These are phyloP conservation scores for Phytopythium helicoides DNA, from an alignment of 352 stramenopile species.

Conservation along the genomic window DNA sequence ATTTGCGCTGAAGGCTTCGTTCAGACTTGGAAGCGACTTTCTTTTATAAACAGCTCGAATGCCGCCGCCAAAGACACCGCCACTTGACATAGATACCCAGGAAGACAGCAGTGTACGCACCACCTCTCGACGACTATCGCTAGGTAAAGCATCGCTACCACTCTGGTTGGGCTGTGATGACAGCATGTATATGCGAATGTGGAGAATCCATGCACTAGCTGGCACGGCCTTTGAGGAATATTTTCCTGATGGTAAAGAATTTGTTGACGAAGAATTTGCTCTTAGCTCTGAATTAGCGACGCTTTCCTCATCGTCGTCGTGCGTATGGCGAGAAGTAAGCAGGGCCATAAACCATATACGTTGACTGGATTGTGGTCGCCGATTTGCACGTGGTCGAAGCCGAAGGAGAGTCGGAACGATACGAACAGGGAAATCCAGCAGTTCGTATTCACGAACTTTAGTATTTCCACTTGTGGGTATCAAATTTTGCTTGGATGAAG, in stretches of 20 bases:
- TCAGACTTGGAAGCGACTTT: background rate
- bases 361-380: background rate
- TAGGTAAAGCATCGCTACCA: background rate
- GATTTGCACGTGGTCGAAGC: background rate
- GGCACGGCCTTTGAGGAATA: background rate
- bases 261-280: no score
- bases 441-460: slow-evolving; percentile 11
- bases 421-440: slow-evolving; percentile 20
- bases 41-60: slow-evolving; percentile 15
- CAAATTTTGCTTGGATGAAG: background rate
- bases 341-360: slow-evolving; percentile 2
- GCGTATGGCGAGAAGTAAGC: background rate
- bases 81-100: slow-evolving; percentile 1
- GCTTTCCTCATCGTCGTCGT: background rate
- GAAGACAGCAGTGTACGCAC: slow-evolving; percentile 1
- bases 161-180: background rate
- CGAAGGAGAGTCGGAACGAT: slow-evolving; percentile 26
- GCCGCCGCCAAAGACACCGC: background rate
- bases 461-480: background rate
- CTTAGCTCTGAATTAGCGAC: background rate
- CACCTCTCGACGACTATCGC: background rate
- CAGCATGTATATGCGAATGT: slow-evolving; percentile 1
- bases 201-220: background rate
- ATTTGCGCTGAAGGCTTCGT: background rate
- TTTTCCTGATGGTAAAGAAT: background rate